A percentile compares a stretch with the other conserved stretches of the same genome.
phyloP scores from a whole-genome alignment of 1,139 yeast genomes.

The Sugiyamaella sp. region DNA sequence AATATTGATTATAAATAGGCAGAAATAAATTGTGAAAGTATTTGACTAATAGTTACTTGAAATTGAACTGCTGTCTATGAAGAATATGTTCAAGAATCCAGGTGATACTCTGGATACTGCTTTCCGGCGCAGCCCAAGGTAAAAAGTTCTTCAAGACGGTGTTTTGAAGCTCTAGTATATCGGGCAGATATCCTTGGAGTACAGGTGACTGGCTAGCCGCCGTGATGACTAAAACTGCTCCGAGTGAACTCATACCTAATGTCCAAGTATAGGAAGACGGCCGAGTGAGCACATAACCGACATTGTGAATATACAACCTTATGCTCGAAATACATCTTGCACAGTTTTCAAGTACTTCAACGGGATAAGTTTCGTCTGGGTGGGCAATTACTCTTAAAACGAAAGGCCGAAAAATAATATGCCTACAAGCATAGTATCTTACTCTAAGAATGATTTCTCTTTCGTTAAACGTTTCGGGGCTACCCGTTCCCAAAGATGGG shows the following conservation, averaged over 20 bases:
- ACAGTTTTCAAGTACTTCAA: slow-evolving; percentile 22
- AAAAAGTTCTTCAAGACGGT: slow-evolving; percentile 20
- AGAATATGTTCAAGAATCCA: slow-evolving; percentile 19
- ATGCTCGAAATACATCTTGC: slow-evolving; percentile 25
- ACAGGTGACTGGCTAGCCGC: slow-evolving; percentile 22
- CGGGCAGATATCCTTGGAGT: slow-evolving; percentile 19
- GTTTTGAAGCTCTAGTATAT: slow-evolving; percentile 20
- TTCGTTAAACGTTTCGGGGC: slow-evolving; percentile 16
- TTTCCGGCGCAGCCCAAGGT: slow-evolving; percentile 16
- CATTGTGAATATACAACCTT: slow-evolving; percentile 24
- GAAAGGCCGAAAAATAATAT: slow-evolving; percentile 30
- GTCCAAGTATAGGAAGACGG: slow-evolving; percentile 31
- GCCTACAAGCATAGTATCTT: slow-evolving; percentile 29
- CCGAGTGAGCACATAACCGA: slow-evolving; percentile 21
- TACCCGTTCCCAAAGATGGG: slow-evolving; percentile 21
- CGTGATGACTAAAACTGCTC: slow-evolving; percentile 25
- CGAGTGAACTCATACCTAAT: slow-evolving; percentile 25
- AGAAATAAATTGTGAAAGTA: background rate
- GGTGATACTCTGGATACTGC: slow-evolving; percentile 15
- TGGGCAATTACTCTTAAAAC: slow-evolving; percentile 23
- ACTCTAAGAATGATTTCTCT: slow-evolving; percentile 26
- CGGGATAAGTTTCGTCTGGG: slow-evolving; percentile 17
- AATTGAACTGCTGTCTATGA: slow-evolving; percentile 16
- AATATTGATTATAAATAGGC: background rate
- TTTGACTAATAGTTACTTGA: background rate